Percentiles rank a stretch among this genome's conserved stretches.
Evolutionary conservation across 257 asterid genomes (phyloP).

Genomic region (Sherardia arvensis): DNA sequence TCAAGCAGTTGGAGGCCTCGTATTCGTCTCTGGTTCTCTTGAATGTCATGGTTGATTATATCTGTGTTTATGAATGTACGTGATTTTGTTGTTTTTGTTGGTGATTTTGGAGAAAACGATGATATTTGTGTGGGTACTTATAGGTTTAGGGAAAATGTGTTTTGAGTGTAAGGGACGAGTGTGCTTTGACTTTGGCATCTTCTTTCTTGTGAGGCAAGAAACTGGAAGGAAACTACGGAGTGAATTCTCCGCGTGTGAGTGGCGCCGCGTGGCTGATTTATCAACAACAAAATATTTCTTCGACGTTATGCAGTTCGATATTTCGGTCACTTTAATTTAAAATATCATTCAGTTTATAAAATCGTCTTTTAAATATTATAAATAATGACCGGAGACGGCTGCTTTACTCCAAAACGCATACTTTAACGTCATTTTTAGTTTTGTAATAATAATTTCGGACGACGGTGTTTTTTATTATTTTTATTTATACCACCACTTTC

Average conservation of each 20-base stretch:
- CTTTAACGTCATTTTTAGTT: too few relatives aligned
- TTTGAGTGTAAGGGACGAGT: not conserved
- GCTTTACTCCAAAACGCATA: too few relatives aligned
- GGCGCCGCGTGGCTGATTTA: slow-evolving; percentile 1
- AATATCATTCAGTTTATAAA: too few relatives aligned
- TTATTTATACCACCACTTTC: too few relatives aligned
- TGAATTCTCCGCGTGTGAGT: not conserved
- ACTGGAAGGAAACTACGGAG: not conserved
- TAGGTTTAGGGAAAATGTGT: not conserved
- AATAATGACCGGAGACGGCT: too few relatives aligned
- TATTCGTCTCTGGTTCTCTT: slow-evolving; percentile 9
- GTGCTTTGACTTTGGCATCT: not conserved
- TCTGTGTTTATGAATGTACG: not conserved
- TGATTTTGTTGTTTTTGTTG: not conserved
- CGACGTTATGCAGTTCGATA: too few relatives aligned
- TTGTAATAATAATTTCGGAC: too few relatives aligned
- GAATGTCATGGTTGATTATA: not conserved
- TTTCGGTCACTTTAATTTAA: too few relatives aligned
- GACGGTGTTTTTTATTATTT: too few relatives aligned
- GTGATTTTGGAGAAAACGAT: not conserved
- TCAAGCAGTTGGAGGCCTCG: not conserved
- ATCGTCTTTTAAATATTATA: too few relatives aligned
- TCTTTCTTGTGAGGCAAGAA: slow-evolving; percentile 2
- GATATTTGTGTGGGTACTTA: not conserved
- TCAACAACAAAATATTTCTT: not conserved